These are phyloP conservation scores for Gossypium gossypioides DNA, from an alignment of 441 rosid genomes.

Conservation along the genomic window DNA sequence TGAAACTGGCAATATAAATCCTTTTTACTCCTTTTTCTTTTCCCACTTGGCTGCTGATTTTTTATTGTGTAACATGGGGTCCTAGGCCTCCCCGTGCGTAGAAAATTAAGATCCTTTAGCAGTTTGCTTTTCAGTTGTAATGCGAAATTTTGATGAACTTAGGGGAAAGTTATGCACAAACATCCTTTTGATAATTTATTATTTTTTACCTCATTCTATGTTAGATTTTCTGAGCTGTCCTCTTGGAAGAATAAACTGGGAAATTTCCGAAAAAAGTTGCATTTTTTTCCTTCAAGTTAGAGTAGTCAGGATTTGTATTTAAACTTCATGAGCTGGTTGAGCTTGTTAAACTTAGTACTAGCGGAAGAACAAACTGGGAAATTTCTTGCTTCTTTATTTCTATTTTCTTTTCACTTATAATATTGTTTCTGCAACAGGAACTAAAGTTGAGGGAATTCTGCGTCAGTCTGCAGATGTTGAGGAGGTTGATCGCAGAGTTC, in stretches of 20 bases:
- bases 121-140: slow-evolving; percentile 1
- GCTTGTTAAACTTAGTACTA: background rate
- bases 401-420: background rate
- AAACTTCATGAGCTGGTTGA: background rate
- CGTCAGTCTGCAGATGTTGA: slow-evolving; percentile 96
- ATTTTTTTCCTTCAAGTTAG: background rate
- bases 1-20: background rate
- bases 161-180: background rate
- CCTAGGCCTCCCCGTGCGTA: background rate
- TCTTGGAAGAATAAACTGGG: background rate
- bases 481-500: slow-evolving; percentile 92
- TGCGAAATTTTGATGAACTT: background rate
- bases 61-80: background rate
- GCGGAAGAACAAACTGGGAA: background rate
- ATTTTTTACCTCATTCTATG: background rate
- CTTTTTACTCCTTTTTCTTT: background rate
- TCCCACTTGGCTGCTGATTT: background rate
- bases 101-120: slow-evolving; percentile 5
- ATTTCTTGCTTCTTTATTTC: background rate
- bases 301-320: background rate
- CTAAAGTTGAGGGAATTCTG: slow-evolving; percentile 77
- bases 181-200: background rate
- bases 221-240: background rate
- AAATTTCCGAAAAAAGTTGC: background rate
- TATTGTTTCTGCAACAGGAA: slow-evolving; percentile 43